These are phyloP conservation scores for Cryptomeria japonica DNA, from an alignment of 75 land plant genomes.

Conservation along the genomic window DNA sequence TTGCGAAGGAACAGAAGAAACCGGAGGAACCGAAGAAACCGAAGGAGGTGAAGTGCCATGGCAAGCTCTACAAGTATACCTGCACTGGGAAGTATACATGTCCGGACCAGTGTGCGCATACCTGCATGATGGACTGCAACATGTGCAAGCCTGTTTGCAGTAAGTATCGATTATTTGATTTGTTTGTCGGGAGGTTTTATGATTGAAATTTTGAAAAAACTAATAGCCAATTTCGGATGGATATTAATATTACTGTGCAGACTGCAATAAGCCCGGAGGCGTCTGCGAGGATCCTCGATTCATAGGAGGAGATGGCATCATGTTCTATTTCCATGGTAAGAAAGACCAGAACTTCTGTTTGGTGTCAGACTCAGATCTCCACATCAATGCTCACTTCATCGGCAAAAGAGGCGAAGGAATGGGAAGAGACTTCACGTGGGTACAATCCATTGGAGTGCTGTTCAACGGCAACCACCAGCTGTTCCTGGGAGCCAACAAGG, in stretches of 20 bases:
- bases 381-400: no score
- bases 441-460: conserved; percentile 19
- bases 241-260: neutral
- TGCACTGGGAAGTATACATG: neutral
- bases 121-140: neutral
- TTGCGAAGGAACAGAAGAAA: no score
- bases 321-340: no score
- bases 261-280: conserved; percentile 8
- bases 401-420: neutral
- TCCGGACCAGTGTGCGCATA: neutral
- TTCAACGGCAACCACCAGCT: conserved; percentile 16
- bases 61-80: neutral
- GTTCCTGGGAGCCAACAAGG: conserved; percentile 19
- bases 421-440: conserved; percentile 29
- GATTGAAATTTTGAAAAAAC: neutral
- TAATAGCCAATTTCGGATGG: neutral
- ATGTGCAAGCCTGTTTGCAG: neutral
- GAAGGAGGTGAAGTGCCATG: neutral
- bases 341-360: no score
- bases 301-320: no score
- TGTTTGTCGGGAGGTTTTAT: neutral
- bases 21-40: no score
- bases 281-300: conserved; percentile 1
- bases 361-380: no score
- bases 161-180: neutral